Evolutionary conservation across 257 asterid species (phyloP).

Genomic region (Rhazya stricta): DNA sequence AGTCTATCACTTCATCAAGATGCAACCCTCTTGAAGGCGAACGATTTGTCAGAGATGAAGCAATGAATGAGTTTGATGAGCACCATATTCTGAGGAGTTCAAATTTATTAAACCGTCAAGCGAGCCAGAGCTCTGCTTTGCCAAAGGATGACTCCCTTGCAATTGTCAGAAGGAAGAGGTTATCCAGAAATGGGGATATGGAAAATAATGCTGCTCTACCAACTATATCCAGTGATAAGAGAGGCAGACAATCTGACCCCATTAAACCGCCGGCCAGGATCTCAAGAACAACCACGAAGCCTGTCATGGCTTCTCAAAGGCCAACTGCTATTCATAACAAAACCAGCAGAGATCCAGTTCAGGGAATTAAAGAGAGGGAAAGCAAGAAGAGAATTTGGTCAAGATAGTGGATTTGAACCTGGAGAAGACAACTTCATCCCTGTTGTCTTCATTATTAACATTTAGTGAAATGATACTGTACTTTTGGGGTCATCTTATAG

Average conservation of each 20-base stretch:
- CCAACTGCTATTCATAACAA: constrained; percentile 38
- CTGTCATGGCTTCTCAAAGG: constrained; percentile 39
- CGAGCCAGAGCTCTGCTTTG: constrained; percentile 31
- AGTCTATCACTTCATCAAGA: constrained; percentile 28
- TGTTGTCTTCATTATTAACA: constrained; percentile 17
- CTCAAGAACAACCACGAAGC: constrained; percentile 46
- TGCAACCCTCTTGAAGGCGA: constrained; percentile 44
- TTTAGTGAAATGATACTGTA: neutral
- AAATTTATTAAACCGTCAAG: constrained; percentile 38
- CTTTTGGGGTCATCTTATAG: neutral
- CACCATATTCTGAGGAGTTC: constrained; percentile 56
- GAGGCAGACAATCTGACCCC: constrained; percentile 62
- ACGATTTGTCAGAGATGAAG: constrained; percentile 32
- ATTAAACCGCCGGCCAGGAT: constrained; percentile 41
- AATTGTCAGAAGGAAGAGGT: constrained; percentile 45
- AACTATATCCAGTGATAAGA: constrained; percentile 35
- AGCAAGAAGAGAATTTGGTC: constrained; percentile 85
- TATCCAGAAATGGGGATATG: constrained; percentile 52
- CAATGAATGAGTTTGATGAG: constrained; percentile 44
- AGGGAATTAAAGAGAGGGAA: constrained; percentile 67
- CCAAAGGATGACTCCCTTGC: constrained; percentile 45
- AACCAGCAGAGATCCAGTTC: constrained; percentile 53
- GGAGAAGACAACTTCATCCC: constrained; percentile 20
- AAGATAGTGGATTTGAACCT: constrained; percentile 32
- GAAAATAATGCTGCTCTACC: constrained; percentile 45